Evolutionary conservation across 768 basidiomycete species (phyloP).

Genomic region (Leccinellum luteum): DNA sequence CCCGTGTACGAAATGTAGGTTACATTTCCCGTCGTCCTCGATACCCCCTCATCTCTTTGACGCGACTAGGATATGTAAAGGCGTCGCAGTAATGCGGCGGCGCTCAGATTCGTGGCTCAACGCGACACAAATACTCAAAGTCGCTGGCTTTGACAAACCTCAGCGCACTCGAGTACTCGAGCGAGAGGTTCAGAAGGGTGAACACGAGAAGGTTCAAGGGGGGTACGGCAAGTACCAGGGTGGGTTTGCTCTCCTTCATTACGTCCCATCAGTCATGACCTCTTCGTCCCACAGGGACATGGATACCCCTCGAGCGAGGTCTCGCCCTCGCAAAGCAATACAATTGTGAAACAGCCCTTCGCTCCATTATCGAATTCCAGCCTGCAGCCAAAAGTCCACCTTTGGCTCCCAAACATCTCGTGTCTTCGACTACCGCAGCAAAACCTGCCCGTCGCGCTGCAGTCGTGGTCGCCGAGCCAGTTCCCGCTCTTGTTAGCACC

Average conservation of each 20-base stretch:
- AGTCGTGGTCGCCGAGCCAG: conserved; percentile 16
- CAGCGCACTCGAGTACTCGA: conserved; percentile 96
- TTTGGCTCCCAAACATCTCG: conserved; percentile 93
- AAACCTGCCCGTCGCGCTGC: conserved; percentile 29
- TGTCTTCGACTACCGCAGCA: conserved; percentile 55
- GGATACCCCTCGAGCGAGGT: conserved; percentile 95
- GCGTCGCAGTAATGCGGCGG: conserved; percentile 96
- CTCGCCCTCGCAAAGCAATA: conserved; percentile 86
- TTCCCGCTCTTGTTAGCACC: conserved; percentile 38
- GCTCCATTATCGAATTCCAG: conserved; percentile 93
- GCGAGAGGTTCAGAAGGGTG: conserved; percentile 96
- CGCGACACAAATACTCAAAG: conserved; percentile 98
- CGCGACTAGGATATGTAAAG: conserved; percentile 84
- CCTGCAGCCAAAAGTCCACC: conserved; percentile 90
- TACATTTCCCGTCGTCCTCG: conserved; percentile 31
- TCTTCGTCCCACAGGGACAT: conserved; percentile 68
- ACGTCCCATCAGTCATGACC: not conserved
- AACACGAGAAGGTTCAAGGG: conserved; percentile 98
- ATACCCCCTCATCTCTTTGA: conserved; percentile 35
- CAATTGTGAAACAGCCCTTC: conserved; percentile 81
- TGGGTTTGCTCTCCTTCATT: conserved; percentile 35
- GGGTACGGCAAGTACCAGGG: conserved; percentile 99
- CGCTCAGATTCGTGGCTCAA: conserved; percentile 97
- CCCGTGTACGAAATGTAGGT: conserved; percentile 90
- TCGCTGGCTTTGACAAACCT: conserved; percentile 98